Evolutionary conservation across 306 rosid species (phyloP).

Genomic region (Clitoria ternatea): DNA sequence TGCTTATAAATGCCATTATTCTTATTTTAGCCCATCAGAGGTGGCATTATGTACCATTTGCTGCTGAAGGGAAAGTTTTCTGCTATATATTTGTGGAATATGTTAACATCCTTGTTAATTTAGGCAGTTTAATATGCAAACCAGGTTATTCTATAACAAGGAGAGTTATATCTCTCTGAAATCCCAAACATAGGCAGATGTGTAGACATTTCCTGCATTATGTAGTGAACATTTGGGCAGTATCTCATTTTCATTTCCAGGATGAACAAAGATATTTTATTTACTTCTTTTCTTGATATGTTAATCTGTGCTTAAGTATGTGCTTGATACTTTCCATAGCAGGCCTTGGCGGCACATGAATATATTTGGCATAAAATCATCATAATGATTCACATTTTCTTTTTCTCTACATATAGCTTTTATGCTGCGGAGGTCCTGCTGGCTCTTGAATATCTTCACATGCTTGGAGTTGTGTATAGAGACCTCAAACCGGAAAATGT

Average conservation of each 20-base stretch:
- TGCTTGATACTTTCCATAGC: neutral
- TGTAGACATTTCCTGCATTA: neutral
- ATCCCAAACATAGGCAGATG: neutral
- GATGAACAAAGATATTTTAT: neutral
- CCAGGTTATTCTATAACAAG: neutral
- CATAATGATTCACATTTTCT: neutral
- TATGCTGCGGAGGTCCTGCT: slow-evolving; percentile 97
- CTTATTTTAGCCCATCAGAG: neutral
- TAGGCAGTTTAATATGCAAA: neutral
- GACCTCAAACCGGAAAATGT: slow-evolving; percentile 98
- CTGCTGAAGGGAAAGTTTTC: neutral
- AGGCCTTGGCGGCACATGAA: neutral
- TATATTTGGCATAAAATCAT: neutral
- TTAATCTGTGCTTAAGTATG: neutral
- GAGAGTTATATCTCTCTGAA: neutral
- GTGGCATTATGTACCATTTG: neutral
- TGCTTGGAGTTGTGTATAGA: slow-evolving; percentile 98
- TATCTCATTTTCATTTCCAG: neutral
- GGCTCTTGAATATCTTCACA: slow-evolving; percentile 97
- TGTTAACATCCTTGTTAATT: neutral
- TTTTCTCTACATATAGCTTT: slow-evolving; percentile 53
- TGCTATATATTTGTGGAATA: neutral
- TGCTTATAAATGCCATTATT: neutral
- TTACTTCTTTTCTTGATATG: neutral
- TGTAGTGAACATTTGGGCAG: too few relatives aligned